A percentile compares a stretch with the other conserved stretches of the same genome.
phyloP scores from a whole-genome alignment of 768 basidiomycete genomes.

The Agrocybe praecox region DNA sequence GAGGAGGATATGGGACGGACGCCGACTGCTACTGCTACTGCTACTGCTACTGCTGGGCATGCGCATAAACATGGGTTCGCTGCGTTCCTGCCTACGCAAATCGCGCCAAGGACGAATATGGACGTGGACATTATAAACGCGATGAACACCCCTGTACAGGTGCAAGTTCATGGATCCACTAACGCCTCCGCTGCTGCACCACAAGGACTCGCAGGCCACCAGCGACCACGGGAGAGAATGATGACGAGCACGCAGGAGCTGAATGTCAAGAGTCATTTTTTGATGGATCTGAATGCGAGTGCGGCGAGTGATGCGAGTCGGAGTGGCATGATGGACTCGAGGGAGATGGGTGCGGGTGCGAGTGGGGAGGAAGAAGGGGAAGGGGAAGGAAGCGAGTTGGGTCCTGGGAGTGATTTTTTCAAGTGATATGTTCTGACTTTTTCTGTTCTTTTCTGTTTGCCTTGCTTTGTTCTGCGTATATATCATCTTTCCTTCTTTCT shows the following conservation, averaged over 20 bases:
- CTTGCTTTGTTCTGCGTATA: no score
- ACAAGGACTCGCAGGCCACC: no score
- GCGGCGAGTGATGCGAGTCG: background rate
- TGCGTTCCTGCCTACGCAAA: background rate
- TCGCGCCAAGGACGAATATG: background rate
- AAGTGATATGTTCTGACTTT: no score
- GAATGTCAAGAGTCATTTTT: conserved; percentile 42
- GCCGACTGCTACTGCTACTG: background rate
- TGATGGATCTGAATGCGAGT: conserved; percentile 23
- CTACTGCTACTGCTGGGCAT: background rate
- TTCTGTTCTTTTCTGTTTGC: no score
- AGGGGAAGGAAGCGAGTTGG: conserved; percentile 22
- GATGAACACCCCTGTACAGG: no score
- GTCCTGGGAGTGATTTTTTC: conserved; percentile 30
- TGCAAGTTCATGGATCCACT: no score
- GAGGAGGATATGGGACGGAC: conserved; percentile 17
- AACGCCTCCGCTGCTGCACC: no score
- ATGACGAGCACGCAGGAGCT: conserved; percentile 40
- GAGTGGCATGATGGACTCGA: background rate
- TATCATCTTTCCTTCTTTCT: background rate
- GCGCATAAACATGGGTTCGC: conserved; percentile 1
- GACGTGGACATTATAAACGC: conserved; percentile 2
- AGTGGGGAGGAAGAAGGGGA: conserved; percentile 8
- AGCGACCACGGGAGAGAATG: no score
- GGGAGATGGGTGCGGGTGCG: conserved; percentile 1